Evolutionary conservation across 306 rosid species (phyloP).

Genomic region (Cyamopsis tetragonoloba): DNA sequence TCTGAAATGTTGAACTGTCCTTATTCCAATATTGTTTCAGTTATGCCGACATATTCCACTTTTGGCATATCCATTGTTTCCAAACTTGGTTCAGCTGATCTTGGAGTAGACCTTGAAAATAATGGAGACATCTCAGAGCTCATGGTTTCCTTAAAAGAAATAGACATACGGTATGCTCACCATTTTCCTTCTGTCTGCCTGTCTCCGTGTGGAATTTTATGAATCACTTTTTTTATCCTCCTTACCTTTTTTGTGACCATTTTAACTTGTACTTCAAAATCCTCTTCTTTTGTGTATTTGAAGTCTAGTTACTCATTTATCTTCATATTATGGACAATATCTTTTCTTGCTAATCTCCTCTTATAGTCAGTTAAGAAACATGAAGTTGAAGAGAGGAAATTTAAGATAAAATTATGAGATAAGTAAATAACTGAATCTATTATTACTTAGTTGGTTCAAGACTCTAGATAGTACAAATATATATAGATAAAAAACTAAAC

Average conservation of each 20-base stretch:
- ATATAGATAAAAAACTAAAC: no score
- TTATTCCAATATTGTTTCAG: conserved; percentile 20
- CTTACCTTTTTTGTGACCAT: not conserved
- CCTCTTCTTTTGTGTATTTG: no score
- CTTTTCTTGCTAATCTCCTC: not conserved
- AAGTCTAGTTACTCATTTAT: not conserved
- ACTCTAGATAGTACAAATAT: no score
- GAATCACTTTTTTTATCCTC: conserved; percentile 1
- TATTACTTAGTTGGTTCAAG: no score
- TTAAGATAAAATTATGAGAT: no score
- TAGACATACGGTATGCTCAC: conserved; percentile 50
- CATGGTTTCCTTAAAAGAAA: conserved; percentile 44
- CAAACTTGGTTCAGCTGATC: conserved; percentile 44
- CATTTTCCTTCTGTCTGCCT: not conserved
- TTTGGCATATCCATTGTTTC: conserved; percentile 46
- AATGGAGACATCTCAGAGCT: conserved; percentile 50
- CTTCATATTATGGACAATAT: not conserved
- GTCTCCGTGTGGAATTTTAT: not conserved
- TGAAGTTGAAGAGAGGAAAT: no score
- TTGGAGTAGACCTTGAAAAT: conserved; percentile 63
- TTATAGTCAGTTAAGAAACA: no score
- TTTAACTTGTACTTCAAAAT: not conserved
- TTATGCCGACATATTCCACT: conserved; percentile 27
- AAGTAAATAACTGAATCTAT: no score
- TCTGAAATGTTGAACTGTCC: conserved; percentile 31